Evolutionary conservation across 108 stramenopile species (phyloP).

Genomic region (Aurantiochytrium sp.): DNA sequence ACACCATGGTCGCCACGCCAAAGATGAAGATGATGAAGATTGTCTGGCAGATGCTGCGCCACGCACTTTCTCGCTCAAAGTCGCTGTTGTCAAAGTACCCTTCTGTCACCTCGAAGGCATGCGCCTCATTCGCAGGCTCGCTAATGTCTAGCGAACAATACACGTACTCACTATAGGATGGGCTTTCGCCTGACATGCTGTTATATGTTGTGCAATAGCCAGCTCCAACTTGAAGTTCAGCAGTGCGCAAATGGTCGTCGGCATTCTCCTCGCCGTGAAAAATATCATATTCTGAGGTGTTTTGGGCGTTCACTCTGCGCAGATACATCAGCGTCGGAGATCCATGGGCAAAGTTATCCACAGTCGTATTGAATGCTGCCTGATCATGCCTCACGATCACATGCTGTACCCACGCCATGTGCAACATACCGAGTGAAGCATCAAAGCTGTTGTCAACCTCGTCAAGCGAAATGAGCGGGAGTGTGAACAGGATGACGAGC

Average conservation of each 20-base stretch:
- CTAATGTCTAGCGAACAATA: too few species aligned
- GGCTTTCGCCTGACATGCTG: too few species aligned
- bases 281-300: background rate
- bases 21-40: constrained; percentile 49
- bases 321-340: background rate
- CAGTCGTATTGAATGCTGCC: background rate
- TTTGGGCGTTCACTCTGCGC: background rate
- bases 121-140: too few species aligned
- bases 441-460: background rate
- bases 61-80: background rate
- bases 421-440: constrained; percentile 20
- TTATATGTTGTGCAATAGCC: background rate
- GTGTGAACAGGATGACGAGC: constrained; percentile 24
- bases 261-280: background rate
- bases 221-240: background rate
- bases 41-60: constrained; percentile 4
- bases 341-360: background rate
- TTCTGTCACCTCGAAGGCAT: background rate
- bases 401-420: too few species aligned
- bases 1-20: constrained; percentile 43
- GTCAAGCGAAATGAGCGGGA: constrained; percentile 20
- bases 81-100: background rate
- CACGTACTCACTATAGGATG: too few species aligned
- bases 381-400: too few species aligned
- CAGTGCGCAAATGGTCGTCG: background rate